These are phyloP conservation scores for Camellia sinensis DNA, from an alignment of 148 eudicot species.

Conservation along the genomic window DNA sequence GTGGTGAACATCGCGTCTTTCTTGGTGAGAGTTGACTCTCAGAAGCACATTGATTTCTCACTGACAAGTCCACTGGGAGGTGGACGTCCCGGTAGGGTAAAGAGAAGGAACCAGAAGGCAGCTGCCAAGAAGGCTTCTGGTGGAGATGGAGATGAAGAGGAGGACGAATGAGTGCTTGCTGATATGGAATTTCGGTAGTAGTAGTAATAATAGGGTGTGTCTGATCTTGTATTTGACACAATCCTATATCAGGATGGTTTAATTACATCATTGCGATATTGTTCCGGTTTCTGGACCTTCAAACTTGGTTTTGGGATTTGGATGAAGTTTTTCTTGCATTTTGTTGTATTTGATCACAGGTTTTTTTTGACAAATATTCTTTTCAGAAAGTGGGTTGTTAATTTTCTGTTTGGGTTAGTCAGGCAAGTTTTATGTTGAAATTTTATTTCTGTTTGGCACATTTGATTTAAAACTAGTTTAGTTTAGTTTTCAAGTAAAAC, in stretches of 20 bases:
- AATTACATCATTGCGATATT: neutral
- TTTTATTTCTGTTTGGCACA: neutral
- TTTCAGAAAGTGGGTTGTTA: neutral
- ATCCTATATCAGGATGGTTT: slow-evolving; percentile 5
- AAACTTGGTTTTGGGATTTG: neutral
- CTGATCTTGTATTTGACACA: neutral
- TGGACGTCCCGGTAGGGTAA: slow-evolving; percentile 45
- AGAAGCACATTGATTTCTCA: slow-evolving; percentile 41
- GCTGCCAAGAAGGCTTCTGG: slow-evolving; percentile 43
- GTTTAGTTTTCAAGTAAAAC: too few species aligned
- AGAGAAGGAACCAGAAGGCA: slow-evolving; percentile 47
- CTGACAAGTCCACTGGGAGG: slow-evolving; percentile 45
- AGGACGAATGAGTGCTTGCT: slow-evolving; percentile 30
- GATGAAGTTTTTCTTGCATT: slow-evolving; percentile 1
- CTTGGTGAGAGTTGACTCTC: slow-evolving; percentile 44
- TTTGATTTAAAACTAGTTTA: too few species aligned
- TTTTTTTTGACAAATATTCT: neutral
- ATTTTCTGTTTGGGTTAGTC: neutral
- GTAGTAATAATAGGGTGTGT: neutral
- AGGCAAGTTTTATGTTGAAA: neutral
- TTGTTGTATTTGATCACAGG: neutral
- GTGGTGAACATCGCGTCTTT: slow-evolving; percentile 41
- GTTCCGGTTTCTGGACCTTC: neutral
- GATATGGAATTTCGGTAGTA: neutral
- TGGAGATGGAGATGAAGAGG: slow-evolving; percentile 42